These are phyloP conservation scores for Beauveria pseudobassiana DNA, from an alignment of 2,329 filamentous ascomycete species.

Conservation along the genomic window DNA sequence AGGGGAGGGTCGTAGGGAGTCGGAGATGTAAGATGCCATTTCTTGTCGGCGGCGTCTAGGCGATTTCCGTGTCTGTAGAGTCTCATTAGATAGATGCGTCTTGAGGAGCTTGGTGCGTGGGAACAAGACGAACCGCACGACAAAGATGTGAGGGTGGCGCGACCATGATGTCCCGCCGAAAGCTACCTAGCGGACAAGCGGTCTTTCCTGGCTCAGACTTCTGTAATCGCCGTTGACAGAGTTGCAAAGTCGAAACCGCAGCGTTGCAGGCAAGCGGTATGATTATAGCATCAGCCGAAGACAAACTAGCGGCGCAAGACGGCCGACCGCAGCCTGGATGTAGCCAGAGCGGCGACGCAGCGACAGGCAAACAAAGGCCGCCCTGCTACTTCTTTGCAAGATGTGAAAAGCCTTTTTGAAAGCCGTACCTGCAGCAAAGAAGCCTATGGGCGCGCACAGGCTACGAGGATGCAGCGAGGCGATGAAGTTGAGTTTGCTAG, in stretches of 20 bases:
- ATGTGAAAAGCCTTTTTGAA: not conserved
- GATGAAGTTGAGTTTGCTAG: not conserved
- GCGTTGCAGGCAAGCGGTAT: not conserved
- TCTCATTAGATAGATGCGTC: not conserved
- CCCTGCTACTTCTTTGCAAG: not conserved
- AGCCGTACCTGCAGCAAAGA: too few species aligned
- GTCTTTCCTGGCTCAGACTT: not conserved
- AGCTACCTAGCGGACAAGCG: not conserved
- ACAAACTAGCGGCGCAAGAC: not conserved
- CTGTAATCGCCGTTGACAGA: not conserved
- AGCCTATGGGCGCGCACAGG: constrained; percentile 1
- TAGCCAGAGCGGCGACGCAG: not conserved
- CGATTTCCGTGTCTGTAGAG: constrained; percentile 72
- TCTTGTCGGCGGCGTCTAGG: constrained; percentile 87
- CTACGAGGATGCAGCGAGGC: not conserved
- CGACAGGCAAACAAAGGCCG: not conserved
- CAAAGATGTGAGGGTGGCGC: constrained; percentile 35
- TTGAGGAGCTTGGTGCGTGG: constrained; percentile 10
- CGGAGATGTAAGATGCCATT: constrained; percentile 89
- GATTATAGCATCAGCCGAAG: not conserved
- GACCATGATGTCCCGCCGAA: constrained; percentile 26
- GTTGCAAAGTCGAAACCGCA: not conserved
- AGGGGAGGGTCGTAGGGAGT: constrained; percentile 93
- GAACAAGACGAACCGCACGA: constrained; percentile 31
- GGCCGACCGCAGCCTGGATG: not conserved